Evolutionary conservation across 345 rosid genomes (phyloP), one percentile per base, ranked within the genome.

Genomic region (Mangifera indica): DNA sequence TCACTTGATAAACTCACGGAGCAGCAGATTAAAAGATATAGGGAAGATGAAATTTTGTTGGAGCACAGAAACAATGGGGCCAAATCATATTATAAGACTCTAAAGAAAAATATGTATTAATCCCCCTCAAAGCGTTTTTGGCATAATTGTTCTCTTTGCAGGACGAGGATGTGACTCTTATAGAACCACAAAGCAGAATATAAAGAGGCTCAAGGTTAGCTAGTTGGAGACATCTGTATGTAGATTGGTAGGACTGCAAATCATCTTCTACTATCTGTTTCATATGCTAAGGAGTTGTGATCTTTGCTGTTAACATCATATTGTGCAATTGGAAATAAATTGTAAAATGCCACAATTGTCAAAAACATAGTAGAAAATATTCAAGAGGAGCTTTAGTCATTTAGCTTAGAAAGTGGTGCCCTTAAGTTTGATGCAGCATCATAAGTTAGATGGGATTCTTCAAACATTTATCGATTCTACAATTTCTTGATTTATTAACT

Each of bases 161-260:
- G 25, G 13, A 29, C 1, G 3, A 24, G 45, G 44, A 64, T 7
- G 42, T 24, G n/a, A 52, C n/a, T 26, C 48, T 49, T 12, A 21
- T 22, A 48, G 46, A 58, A 59, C 20, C n/a, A 46, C 32, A 29
- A 20, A 45, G 22, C 46, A 5, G 37, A 8, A 55, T 56, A 22
- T 40, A 22, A 44, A 42, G 48, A 40, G 63, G 14, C 22, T 40
- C 22, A 57, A 1, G 22, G 22, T 15, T 57, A 8, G 18, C 52
- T 54, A 32, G 51, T 68, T 25, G 56, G 66, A 13, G 29, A 12
- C n/a, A 60, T 58, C 37, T 55, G 10, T 69, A 69, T 56, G 53
- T 44, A 51, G 63, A 68, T 21, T 40, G 53, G 63, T 5, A 42
- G 37, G 67, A 44, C 34, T 13, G 52, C 24, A 13, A 13, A 44